Evolutionary conservation across 768 basidiomycete genomes (phyloP).

Genomic region (Lyophyllum atratum): DNA sequence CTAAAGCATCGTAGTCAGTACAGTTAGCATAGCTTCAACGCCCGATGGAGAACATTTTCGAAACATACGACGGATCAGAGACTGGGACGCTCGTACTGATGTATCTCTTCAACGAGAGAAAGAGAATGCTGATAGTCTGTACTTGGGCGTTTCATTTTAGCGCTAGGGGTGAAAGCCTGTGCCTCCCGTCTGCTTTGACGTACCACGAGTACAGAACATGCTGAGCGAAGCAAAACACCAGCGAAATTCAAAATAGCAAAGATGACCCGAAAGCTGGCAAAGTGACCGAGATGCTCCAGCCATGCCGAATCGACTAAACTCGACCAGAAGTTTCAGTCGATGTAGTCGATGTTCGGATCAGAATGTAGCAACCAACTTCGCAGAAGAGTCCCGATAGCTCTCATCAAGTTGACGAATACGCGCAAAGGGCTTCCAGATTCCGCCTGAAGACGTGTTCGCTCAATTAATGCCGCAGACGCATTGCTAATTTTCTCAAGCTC

Average conservation of each 20-base stretch:
- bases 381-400: constrained; percentile 7
- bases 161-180: background rate
- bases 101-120: constrained; percentile 10
- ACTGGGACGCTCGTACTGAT: background rate
- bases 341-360: background rate
- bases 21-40: background rate
- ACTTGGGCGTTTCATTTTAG: background rate
- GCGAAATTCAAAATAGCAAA: constrained; percentile 24
- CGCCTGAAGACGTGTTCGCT: constrained; percentile 26
- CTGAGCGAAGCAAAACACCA: constrained; percentile 31
- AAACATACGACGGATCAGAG: constrained; percentile 11
- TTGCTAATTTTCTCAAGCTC: constrained; percentile 51
- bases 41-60: background rate
- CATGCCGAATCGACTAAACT: constrained; percentile 29
- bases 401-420: background rate
- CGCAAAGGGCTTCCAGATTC: constrained; percentile 3
- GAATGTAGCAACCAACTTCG: constrained; percentile 11
- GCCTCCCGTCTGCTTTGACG: constrained; percentile 10
- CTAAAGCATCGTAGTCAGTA: background rate
- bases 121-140: constrained; percentile 8
- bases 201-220: constrained; percentile 45
- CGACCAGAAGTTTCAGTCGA: constrained; percentile 5
- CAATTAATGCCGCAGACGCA: constrained; percentile 35
- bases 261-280: constrained; percentile 28
- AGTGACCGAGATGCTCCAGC: constrained; percentile 24